phyloP scores from a whole-genome alignment of 805 yeast genomes.

The Metschnikowia similis region DNA sequence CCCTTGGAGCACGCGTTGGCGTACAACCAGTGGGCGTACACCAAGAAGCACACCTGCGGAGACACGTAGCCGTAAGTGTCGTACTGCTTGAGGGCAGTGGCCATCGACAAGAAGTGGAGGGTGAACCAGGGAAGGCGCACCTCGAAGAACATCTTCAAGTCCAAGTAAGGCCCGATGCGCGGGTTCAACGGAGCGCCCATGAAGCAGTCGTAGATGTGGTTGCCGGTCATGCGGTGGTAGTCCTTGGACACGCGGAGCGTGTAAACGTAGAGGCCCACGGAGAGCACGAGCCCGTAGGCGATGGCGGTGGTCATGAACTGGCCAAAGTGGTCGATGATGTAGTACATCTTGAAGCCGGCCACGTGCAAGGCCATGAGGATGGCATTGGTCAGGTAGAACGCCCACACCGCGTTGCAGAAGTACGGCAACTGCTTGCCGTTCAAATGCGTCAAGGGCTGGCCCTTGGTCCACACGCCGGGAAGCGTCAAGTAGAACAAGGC shows the following conservation, averaged over 20 bases:
- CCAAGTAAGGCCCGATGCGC: slow-evolving; percentile 79
- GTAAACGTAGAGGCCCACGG: slow-evolving; percentile 66
- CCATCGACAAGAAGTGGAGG: slow-evolving; percentile 69
- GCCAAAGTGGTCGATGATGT: slow-evolving; percentile 78
- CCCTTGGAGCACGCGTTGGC: slow-evolving; percentile 98
- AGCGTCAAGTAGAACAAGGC: slow-evolving; percentile 70
- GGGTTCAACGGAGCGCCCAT: slow-evolving; percentile 99
- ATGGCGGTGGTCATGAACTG: slow-evolving; percentile 92
- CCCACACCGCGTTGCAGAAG: slow-evolving; percentile 86
- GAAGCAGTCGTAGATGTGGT: slow-evolving; percentile 83
- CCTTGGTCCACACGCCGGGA: slow-evolving; percentile 94
- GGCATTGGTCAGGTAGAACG: slow-evolving; percentile 67
- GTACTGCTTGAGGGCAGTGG: slow-evolving; percentile 72
- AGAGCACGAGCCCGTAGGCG: slow-evolving; percentile 64
- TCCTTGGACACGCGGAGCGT: slow-evolving; percentile 65
- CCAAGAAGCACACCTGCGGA: slow-evolving; percentile 67
- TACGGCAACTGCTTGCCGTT: slow-evolving; percentile 80
- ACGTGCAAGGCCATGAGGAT: slow-evolving; percentile 62
- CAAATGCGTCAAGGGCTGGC: slow-evolving; percentile 85
- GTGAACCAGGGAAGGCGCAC: slow-evolving; percentile 97
- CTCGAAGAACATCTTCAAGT: slow-evolving; percentile 95
- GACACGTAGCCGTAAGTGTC: slow-evolving; percentile 77
- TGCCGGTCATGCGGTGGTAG: slow-evolving; percentile 89
- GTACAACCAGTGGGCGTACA: slow-evolving; percentile 87
- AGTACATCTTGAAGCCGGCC: slow-evolving; percentile 71